Evolutionary conservation across 192 early-diverging fungal genomes (phyloP), one percentile per base, ranked within the genome.

Genomic region (Gamsiella multidivaricata): DNA sequence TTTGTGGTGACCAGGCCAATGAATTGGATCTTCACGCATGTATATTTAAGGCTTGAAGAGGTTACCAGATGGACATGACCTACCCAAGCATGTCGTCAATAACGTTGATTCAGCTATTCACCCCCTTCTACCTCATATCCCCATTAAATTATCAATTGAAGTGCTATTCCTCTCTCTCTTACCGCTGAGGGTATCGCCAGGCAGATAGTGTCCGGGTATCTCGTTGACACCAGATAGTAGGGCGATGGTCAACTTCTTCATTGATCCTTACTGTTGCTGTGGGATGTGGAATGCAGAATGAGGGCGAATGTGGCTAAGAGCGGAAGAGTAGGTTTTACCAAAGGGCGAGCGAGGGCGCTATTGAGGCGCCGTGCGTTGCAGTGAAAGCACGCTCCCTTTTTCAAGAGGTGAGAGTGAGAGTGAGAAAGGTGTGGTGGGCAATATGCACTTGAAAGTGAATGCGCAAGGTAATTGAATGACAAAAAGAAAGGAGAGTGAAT

Each of bases 111-210:
- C n/a, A n/a, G n/a, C n/a, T n/a, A n/a, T n/a, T n/a, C n/a, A n/a
- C n/a, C n/a, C n/a, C n/a, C n/a, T n/a, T n/a, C n/a, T n/a, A n/a
- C n/a, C n/a, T n/a, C n/a, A n/a, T n/a, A n/a, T n/a, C n/a, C n/a
- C n/a, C n/a, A n/a, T n/a, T n/a, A n/a, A n/a, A n/a, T n/a, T n/a
- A n/a, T n/a, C n/a, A n/a, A n/a, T n/a, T n/a, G n/a, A n/a, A n/a
- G 25, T 20, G 9, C 22, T 9, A 50, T 15, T 23, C 47, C 20
- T 50, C 23, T 23, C 20, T 12, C 17, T 56, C 54, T 37, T 68
- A 70, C 68, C 68, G 53, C 34, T 43, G 0, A 70, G 3, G 3
- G 58, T 61, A 26, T 70, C 68, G 14, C 68, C 68, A 9, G 68
- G 68, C 5, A 70, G 51, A 43, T 61, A 70, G 31, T 61, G 41